Percentiles rank a stretch among this genome's conserved stretches.
These are phyloP conservation scores for Thermomucor indicae-seudaticae DNA, from an alignment of 371 early-diverging fungal genomes.

Conservation along the genomic window DNA sequence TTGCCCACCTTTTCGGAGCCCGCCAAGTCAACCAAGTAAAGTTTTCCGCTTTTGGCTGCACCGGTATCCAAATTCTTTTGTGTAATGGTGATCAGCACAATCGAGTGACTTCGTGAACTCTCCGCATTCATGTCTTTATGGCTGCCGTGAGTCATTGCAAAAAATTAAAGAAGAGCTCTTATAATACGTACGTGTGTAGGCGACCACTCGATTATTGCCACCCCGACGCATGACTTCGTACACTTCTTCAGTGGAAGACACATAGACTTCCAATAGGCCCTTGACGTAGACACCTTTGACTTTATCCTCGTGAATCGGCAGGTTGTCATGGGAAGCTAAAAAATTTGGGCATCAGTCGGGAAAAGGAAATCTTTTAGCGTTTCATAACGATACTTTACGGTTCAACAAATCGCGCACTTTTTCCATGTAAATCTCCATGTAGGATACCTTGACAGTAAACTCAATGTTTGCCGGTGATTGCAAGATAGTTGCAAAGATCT, in stretches of 20 bases:
- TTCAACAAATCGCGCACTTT: conserved; percentile 90
- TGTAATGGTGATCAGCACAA: conserved; percentile 85
- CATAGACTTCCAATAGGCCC: conserved; percentile 85
- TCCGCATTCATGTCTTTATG: conserved; percentile 86
- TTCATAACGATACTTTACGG: conserved; percentile 39
- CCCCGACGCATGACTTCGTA: conserved; percentile 90
- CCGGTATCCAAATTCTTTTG: conserved; percentile 84
- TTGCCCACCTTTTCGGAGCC: conserved; percentile 95
- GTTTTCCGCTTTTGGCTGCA: conserved; percentile 66
- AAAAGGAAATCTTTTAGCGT: neutral
- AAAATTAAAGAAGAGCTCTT: too few species aligned
- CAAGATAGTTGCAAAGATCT: conserved; percentile 78
- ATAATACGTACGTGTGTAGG: conserved; percentile 65
- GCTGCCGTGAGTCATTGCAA: neutral
- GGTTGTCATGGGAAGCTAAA: conserved; percentile 78
- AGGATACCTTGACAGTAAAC: conserved; percentile 86
- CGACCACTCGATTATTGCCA: conserved; percentile 80
- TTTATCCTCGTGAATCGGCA: conserved; percentile 91
- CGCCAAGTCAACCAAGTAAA: conserved; percentile 87
- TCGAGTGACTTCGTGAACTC: conserved; percentile 90
- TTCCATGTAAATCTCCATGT: conserved; percentile 99
- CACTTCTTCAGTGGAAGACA: conserved; percentile 83
- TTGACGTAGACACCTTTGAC: conserved; percentile 88
- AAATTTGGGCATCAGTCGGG: too few species aligned
- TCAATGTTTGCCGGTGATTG: conserved; percentile 80